These are phyloP conservation scores for Microsporum audouinii DNA, from an alignment of 2,329 filamentous ascomycete species.

Conservation along the genomic window DNA sequence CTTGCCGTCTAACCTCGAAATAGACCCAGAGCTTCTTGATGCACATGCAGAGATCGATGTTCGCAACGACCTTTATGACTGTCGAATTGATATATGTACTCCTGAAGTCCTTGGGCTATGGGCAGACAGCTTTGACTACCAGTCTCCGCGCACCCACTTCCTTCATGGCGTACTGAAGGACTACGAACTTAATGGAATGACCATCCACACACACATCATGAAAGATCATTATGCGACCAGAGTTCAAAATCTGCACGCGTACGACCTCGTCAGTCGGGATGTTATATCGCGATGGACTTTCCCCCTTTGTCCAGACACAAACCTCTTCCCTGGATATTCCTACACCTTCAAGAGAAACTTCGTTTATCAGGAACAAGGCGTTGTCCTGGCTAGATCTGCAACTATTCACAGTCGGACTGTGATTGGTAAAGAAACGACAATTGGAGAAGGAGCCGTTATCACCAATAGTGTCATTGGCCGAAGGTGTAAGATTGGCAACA, in stretches of 20 bases:
- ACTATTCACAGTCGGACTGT: conserved; percentile 58
- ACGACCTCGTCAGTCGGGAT: conserved; percentile 79
- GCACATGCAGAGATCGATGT: conserved; percentile 66
- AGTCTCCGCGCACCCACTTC: conserved; percentile 77
- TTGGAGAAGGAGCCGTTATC: conserved; percentile 62
- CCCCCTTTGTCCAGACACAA: conserved; percentile 80
- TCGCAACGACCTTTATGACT: conserved; percentile 79
- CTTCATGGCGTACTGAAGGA: conserved; percentile 89
- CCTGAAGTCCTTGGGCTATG: conserved; percentile 88
- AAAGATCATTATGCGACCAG: conserved; percentile 75
- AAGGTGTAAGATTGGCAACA: conserved; percentile 73
- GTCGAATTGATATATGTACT: conserved; percentile 93
- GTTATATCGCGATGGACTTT: conserved; percentile 80
- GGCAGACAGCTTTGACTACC: conserved; percentile 97
- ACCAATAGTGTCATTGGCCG: conserved; percentile 70
- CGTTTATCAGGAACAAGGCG: conserved; percentile 67
- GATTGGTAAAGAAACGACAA: conserved; percentile 61
- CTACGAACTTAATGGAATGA: conserved; percentile 92
- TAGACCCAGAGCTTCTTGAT: conserved; percentile 71
- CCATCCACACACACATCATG: conserved; percentile 83
- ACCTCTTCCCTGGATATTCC: conserved; percentile 63
- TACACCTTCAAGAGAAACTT: conserved; percentile 60
- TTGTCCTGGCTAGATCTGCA: conserved; percentile 61
- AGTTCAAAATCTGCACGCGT: conserved; percentile 74
- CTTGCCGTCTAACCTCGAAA: conserved; percentile 44